Conservation (phyloP, 2,329 filamentous ascomycete genomes). For the Teratosphaeria viscida region DNA sequence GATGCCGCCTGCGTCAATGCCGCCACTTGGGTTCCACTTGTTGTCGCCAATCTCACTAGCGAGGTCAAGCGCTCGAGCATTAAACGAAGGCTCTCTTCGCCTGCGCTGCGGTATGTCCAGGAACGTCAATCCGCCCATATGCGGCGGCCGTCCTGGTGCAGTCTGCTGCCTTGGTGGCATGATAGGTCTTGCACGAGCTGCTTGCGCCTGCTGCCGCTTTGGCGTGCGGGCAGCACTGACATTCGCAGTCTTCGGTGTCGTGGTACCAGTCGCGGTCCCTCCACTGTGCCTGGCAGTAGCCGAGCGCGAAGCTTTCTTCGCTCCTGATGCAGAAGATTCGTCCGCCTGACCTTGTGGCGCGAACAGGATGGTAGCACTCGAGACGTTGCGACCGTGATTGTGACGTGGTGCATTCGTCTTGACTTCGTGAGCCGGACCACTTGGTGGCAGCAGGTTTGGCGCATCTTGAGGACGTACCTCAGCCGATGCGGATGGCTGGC, state of each 20-base stretch:
- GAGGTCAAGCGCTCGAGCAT: conserved; percentile 51
- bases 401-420: conserved; percentile 12
- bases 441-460: conserved; percentile 17
- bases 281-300: conserved; percentile 16
- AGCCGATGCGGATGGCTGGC: conserved; percentile 17
- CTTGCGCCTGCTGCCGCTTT: background rate
- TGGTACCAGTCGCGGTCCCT: conserved; percentile 8
- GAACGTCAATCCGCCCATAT: conserved; percentile 13
- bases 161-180: conserved; percentile 34
- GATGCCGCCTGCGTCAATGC: conserved; percentile 39
- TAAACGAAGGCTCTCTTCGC: conserved; percentile 51
- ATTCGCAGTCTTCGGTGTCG: background rate
- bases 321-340: conserved; percentile 28
- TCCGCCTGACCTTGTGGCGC: conserved; percentile 45
- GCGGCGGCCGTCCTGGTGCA: conserved; percentile 8
- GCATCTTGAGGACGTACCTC: conserved; percentile 15
- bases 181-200: conserved; percentile 45
- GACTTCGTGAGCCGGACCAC: conserved; percentile 19
- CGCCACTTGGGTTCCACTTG: conserved; percentile 47
- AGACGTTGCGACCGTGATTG: conserved; percentile 63
- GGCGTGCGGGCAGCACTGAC: background rate
- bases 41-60: conserved; percentile 63
- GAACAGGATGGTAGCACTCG: conserved; percentile 75
- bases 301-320: conserved; percentile 9
- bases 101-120: conserved; percentile 21